Evolutionary conservation across 2,329 filamentous ascomycete genomes (phyloP), one percentile per base, ranked within the genome.

Genomic region (Lachnellula arida): DNA sequence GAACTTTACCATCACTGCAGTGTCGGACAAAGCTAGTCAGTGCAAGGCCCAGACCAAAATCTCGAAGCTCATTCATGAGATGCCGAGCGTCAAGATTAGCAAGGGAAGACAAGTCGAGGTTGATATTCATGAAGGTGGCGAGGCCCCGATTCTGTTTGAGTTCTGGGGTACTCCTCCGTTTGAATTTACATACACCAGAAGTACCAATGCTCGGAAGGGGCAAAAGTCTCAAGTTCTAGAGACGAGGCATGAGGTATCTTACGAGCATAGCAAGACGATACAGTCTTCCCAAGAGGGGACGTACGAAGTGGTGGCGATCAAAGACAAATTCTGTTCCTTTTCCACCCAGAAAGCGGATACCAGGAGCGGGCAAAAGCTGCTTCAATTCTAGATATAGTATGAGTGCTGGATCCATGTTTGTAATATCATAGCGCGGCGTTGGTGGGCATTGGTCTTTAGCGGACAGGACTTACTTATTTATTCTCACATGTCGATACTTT

Each of bases 141-240:
- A 95, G 70, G 91, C 94, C 0, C 90, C 97, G 69, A 91, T 99
- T 51, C 76, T 91, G 7, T 97, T 99, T 66, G 89, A 96, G 67
- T 99, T 99, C 74, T 92, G 89, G 77, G 94, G 95, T 55, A 92
- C 89, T 5, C 91, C 94, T 59, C 94, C 94, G 1, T 99, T 99
- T 68, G 94, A 97, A 73, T 99, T 97, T 70, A 97, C 93, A 55
- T 97, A 96, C 72, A 97, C 91, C 19, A 82, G 94, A 59, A 94
- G 88, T 72, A 90, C 90, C 46, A 96, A 96, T 70, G 86, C 85
- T n/a, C 65, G 69, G 57, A 91, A 86, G 75, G 87, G 88, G 1
- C 89, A 91, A 71, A 88, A 85, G 68, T 84, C 87, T 39, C 80
- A 86, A 65, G 82, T 99, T 35, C 79, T 99, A 17, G 95, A 99